Base-by-base conservation (phyloP, 2,329 filamentous ascomycete genomes). In the Alternaria dauci region DNA sequence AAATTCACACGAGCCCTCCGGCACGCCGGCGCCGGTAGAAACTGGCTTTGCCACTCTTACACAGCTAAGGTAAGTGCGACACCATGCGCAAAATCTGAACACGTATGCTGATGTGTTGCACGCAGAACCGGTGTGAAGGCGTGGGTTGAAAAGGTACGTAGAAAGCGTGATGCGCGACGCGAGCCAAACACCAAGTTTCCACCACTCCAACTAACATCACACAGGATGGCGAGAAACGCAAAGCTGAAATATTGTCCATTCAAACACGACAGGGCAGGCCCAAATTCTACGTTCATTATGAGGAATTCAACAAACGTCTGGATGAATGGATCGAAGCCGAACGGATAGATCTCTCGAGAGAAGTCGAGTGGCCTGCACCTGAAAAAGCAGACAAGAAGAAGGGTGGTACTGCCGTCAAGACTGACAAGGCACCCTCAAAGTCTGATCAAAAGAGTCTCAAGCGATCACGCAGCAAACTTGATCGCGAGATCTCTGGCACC, bases 181-280 rank as follows among this genome's bases (percentile, higher is more conserved):
- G 53, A 55, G 30, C 50, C 55, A 20, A 43, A 41, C 43, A 48
- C 25, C 23, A 39, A 41, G 18, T 41, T 28, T 25, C 30, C 9
- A 5, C 11, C 4, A 36, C 1, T 8, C 14, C 11, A 20, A 55
- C 67, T 75, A 64, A 75, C 63, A 61, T 16, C n/a, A 28, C 11
- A 18, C 70, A 89, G 87, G 87, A 97, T 78, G 93, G 93, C 62
- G 89, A 94, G 73, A 86, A 91, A 63, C 90, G 95, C 71, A 93
- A 95, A 81, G 95, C 95, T 71, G 95, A 99, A 79, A 97, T 99
- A 65, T 83, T 99, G n/a, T 95, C 93, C 60, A 96, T 98, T 70
- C 90, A 92, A 74, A 92, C 94, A 61, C 91, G 92, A 23, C 96
- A 96, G 79, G 94, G 92, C 72, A 90, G 91, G 16, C 90, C 92